Evolutionary conservation across 257 asterid species (phyloP).

Genomic region (Jasminum sambac): DNA sequence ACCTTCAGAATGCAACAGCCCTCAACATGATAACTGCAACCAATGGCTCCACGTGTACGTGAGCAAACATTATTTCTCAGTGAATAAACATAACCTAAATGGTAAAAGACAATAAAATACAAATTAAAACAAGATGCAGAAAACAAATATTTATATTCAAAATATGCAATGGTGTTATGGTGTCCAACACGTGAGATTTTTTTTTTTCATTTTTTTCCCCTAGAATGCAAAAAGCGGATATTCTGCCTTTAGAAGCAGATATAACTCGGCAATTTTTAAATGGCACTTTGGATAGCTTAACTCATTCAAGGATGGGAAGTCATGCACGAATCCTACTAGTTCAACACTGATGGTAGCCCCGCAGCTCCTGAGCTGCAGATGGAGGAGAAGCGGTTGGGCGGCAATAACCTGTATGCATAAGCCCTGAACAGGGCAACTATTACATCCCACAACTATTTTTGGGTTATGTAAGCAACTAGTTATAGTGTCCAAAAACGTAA

Average conservation of each 20-base stretch:
- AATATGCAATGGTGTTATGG: too few relatives aligned
- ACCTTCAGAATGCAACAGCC: conserved; percentile 90
- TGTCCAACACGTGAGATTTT: conserved; percentile 4
- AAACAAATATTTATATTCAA: not conserved
- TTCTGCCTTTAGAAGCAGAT: too few relatives aligned
- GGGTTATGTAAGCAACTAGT: conserved; percentile 5
- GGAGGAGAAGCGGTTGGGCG: conserved; percentile 94
- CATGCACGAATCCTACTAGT: conserved; percentile 12
- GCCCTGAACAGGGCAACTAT: conserved; percentile 53
- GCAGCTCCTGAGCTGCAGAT: conserved; percentile 75
- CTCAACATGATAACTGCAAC: conserved; percentile 91
- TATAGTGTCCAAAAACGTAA: conserved; percentile 21
- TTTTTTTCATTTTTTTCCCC: not conserved
- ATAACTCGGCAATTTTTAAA: too few relatives aligned
- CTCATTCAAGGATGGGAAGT: not conserved
- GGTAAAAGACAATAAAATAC: conserved; percentile 21
- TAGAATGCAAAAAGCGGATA: not conserved
- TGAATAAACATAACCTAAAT: conserved; percentile 77
- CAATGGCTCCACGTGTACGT: conserved; percentile 94
- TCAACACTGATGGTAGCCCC: conserved; percentile 76
- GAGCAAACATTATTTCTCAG: conserved; percentile 96
- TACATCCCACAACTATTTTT: not conserved
- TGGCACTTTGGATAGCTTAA: too few relatives aligned
- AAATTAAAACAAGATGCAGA: conserved; percentile 12
- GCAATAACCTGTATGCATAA: conserved; percentile 96